Base-by-base conservation (phyloP, 805 yeast genomes). In the Zygosaccharomyces kombuchaensis region DNA sequence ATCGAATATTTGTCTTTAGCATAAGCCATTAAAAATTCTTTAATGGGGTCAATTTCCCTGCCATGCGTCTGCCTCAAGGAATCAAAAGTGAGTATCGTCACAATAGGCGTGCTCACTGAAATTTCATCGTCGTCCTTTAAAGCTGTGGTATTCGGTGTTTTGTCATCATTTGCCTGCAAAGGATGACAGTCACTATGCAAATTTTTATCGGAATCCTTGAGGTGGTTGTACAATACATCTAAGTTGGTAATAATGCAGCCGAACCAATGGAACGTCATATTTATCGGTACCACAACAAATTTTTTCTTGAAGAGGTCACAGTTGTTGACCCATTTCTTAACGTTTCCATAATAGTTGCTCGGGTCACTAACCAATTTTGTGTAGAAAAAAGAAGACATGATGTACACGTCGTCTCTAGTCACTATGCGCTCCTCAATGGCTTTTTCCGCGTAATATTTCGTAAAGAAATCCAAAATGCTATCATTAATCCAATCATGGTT, bases 401-500 rank as follows among this genome's bases (percentile, higher is more conserved):
- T 72, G 55, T 76, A 73, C 2, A 71, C 76, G 3, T 76, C 72
- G 7, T 66, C 59, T 2, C 50, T 42, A 6, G 53, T 22, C 9
- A 72, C 49, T 67, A 71, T 43, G 49, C 47, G 39, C 42, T 63
- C 37, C 44, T 55, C 23, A 43, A 62, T 51, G 34, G 59, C 57
- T 41, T 55, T 61, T 57, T 71, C 78, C 6, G 78, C 71, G 51
- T 75, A 77, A 58, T 73, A 83, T 46, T 78, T 79, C 23, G 87
- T 71, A 57, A 87, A 89, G 60, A 91, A 91, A 63, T 88, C 96
- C 45, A 93, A 82, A 40, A 93, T 70, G 0, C 84, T 77, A 59
- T 93, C 99, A 67, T 93, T 91, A 40, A 93, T 78, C 90, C 96
- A 91, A 51, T 85, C 87, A 38, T 82, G 81, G 47, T 84, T 82